Percentiles rank a stretch among this genome's conserved stretches.
phyloP scores from a whole-genome alignment of 1,139 yeast species.

The Hansenula sp. region DNA sequence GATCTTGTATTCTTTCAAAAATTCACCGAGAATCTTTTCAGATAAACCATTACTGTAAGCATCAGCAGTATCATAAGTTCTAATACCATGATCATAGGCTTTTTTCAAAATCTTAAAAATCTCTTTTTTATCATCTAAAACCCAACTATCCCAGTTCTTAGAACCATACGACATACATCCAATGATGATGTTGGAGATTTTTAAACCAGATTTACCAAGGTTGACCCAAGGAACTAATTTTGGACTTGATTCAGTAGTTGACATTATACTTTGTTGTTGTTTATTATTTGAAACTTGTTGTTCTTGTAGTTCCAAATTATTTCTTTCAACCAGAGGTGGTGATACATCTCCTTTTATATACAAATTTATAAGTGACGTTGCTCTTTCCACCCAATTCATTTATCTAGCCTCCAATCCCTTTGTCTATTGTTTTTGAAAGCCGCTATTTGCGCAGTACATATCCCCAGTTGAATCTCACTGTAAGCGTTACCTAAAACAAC shows the following conservation, averaged over 20 bases:
- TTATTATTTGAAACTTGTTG: no score
- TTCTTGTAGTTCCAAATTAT: no score
- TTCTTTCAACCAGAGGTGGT: no score
- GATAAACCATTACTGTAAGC: conserved; percentile 35
- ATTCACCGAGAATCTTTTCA: conserved; percentile 34
- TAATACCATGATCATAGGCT: conserved; percentile 39
- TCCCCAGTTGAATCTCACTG: no score
- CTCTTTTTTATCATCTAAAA: conserved; percentile 32
- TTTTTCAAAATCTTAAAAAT: conserved; percentile 33
- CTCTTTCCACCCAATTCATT: no score
- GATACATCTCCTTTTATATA: no score
- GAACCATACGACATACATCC: conserved; percentile 28
- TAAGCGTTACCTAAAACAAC: no score
- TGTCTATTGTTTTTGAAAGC: no score
- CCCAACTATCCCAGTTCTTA: conserved; percentile 38
- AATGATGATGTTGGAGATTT: conserved; percentile 41
- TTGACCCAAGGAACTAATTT: neutral
- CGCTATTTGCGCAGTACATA: no score
- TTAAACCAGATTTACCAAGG: conserved; percentile 34
- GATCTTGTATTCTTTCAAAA: conserved; percentile 32
- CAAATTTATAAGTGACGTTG: no score
- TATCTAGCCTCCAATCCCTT: no score
- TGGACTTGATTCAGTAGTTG: neutral
- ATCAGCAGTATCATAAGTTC: conserved; percentile 45
- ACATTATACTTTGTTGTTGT: neutral